Conservation (phyloP, 495 filamentous ascomycete genomes). For the Staphylotrichum tortipilum region DNA sequence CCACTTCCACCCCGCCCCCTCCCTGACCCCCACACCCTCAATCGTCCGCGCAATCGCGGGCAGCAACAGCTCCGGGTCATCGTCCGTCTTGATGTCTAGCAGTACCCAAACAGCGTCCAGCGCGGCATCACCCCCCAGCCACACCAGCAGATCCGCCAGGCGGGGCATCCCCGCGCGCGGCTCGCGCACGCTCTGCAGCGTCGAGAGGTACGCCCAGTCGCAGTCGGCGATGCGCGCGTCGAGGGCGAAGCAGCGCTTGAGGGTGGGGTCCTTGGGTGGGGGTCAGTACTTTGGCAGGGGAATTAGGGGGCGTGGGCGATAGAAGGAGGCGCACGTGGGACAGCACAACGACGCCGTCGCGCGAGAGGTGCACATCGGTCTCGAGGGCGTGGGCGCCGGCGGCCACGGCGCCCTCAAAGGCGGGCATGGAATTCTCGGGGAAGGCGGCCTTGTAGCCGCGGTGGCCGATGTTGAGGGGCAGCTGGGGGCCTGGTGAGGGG, state of each 20-base stretch:
- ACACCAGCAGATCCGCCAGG: conserved; percentile 66
- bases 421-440: conserved; percentile 80
- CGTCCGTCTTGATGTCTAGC: conserved; percentile 79
- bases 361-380: conserved; percentile 76
- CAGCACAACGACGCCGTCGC: conserved; percentile 76
- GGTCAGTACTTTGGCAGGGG: no score
- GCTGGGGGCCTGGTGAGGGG: not conserved
- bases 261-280: conserved; percentile 54
- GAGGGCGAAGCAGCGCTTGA: conserved; percentile 73
- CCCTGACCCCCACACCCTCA: conserved; percentile 32
- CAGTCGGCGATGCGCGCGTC: conserved; percentile 63
- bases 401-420: conserved; percentile 63
- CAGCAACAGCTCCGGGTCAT: conserved; percentile 64
- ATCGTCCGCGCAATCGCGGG: conserved; percentile 54
- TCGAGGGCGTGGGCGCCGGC: conserved; percentile 76
- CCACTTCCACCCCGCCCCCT: conserved; percentile 48
- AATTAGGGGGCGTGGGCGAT: conserved; percentile 12
- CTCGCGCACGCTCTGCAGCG: conserved; percentile 54
- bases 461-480: conserved; percentile 60
- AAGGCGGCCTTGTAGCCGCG: conserved; percentile 70
- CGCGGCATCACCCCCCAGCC: conserved; percentile 35
- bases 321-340: no score
- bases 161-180: conserved; percentile 66
- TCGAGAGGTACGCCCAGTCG: conserved; percentile 62
- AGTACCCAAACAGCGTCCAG: conserved; percentile 60